A percentile compares a stretch with the other conserved stretches of the same genome.
Evolutionary conservation across 108 stramenopile genomes (phyloP).

Genomic region (Epithemia pelagica): DNA sequence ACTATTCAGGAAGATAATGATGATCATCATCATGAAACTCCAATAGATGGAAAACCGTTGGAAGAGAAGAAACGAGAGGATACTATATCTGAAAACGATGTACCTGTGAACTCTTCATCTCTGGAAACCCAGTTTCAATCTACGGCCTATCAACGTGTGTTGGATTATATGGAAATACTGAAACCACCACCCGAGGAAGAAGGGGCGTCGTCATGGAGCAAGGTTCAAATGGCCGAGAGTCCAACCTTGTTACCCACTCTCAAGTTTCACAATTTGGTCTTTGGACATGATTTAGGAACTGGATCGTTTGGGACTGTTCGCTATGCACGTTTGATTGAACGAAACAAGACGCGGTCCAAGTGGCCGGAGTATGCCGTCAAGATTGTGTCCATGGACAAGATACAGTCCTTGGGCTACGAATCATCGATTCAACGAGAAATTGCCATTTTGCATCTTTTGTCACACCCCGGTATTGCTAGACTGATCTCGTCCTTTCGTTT

Average conservation of each 20-base stretch:
- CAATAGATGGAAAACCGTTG: not conserved
- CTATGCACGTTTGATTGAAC: conserved; percentile 85
- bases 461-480: conserved; percentile 89
- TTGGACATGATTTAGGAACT: conserved; percentile 87
- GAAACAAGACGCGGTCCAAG: conserved; percentile 58
- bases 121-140: not conserved
- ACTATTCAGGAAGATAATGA: not conserved
- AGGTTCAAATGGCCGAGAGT: conserved; percentile 67
- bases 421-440: conserved; percentile 84
- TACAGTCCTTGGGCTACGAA: conserved; percentile 81
- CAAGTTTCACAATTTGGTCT: conserved; percentile 96
- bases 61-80: not conserved
- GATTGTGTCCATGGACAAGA: conserved; percentile 68
- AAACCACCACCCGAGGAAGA: conserved; percentile 15
- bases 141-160: conserved; percentile 1
- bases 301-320: conserved; percentile 87
- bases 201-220: conserved; percentile 60
- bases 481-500: conserved; percentile 91
- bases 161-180: conserved; percentile 12
- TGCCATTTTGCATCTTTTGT: conserved; percentile 74
- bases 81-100: not conserved
- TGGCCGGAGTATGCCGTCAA: conserved; percentile 98
- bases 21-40: not conserved
- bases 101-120: not conserved
- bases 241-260: conserved; percentile 81